Evolutionary conservation across 2,329 filamentous ascomycete genomes (phyloP), one percentile per base, ranked within the genome.

Genomic region (Trichoderma brevicompactum): DNA sequence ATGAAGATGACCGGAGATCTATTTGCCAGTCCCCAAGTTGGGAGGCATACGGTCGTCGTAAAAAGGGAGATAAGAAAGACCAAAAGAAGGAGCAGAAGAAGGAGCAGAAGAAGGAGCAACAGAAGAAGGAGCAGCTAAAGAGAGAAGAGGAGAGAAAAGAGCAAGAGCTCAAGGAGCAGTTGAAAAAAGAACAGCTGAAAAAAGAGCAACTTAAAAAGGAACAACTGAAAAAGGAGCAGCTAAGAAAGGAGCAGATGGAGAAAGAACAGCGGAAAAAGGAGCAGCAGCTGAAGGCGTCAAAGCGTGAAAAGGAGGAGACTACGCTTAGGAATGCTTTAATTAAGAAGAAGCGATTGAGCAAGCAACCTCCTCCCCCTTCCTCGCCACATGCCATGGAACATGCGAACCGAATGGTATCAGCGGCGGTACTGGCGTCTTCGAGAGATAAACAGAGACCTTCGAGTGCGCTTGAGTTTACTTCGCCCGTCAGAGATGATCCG

Each of bases 1-100:
- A 74, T 5, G 70, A 76, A 5, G 70, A 74, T 8, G 73, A 73
- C 19, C 72, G 70, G 34, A 70, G 69, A 6, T 75, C 77, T 0
- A 85, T 87, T 62, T 89, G 86, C 67, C 84, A 87, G 64, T 88
- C 86, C 1, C 86, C 86, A 1, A 87, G 82, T 64, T 88, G 86
- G 86, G 85, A 87, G 68, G 81, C 83, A 23, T 85, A 85, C 69
- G 79, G 80, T 2, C 80, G 81, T 19, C 82, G 79, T 68, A 85
- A 83, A 69, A 83, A 81, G 71, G 83, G 85, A 68, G 82, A 78
- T 60, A 85, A 83, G 69, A 83, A 81, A 70, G 83, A 85, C 67
- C 81, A 78, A 61, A 81, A 77, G 68, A 79, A 81, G 58, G 79
- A 81, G 23, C 23, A 28, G 61, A 85, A 83, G 69, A 83, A 81